Evolutionary conservation across 352 stramenopile species (phyloP).

Genomic region (Phytophthora europaea): DNA sequence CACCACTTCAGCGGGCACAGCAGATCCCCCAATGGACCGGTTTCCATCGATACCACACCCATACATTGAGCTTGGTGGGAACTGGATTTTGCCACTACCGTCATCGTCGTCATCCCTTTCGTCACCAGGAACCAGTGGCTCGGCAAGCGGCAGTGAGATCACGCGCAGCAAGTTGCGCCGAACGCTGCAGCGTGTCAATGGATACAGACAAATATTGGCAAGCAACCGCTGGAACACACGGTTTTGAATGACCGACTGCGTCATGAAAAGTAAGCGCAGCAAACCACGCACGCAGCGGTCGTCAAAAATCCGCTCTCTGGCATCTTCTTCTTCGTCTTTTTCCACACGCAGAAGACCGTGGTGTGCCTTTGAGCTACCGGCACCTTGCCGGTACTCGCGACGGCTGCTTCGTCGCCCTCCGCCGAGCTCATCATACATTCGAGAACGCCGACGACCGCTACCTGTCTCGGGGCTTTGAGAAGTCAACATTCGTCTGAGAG

Average conservation of each 20-base stretch:
- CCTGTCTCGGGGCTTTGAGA: slow-evolving; percentile 71
- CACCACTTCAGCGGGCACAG: slow-evolving; percentile 88
- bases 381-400: slow-evolving; percentile 39
- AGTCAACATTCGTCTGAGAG: slow-evolving; percentile 83
- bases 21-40: slow-evolving; percentile 27
- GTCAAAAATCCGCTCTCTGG: slow-evolving; percentile 71
- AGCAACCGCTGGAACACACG: slow-evolving; percentile 84
- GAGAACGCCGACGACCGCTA: slow-evolving; percentile 49
- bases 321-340: slow-evolving; percentile 76
- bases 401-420: slow-evolving; percentile 54
- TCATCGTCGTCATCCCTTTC: slow-evolving; percentile 52
- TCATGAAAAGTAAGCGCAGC: slow-evolving; percentile 83
- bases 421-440: slow-evolving; percentile 55
- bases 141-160: slow-evolving; percentile 60
- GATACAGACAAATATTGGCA: slow-evolving; percentile 85
- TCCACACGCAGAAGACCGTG: slow-evolving; percentile 79
- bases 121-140: slow-evolving; percentile 46
- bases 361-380: slow-evolving; percentile 26
- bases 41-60: slow-evolving; percentile 56
- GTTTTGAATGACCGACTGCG: slow-evolving; percentile 84
- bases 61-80: slow-evolving; percentile 68
- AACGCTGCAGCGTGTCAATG: slow-evolving; percentile 69
- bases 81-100: slow-evolving; percentile 48
- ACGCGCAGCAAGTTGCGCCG: slow-evolving; percentile 72
- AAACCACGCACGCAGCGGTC: slow-evolving; percentile 74